phyloP scores from a whole-genome alignment of 2,329 filamentous ascomycete genomes.

The Colletotrichum filicis region DNA sequence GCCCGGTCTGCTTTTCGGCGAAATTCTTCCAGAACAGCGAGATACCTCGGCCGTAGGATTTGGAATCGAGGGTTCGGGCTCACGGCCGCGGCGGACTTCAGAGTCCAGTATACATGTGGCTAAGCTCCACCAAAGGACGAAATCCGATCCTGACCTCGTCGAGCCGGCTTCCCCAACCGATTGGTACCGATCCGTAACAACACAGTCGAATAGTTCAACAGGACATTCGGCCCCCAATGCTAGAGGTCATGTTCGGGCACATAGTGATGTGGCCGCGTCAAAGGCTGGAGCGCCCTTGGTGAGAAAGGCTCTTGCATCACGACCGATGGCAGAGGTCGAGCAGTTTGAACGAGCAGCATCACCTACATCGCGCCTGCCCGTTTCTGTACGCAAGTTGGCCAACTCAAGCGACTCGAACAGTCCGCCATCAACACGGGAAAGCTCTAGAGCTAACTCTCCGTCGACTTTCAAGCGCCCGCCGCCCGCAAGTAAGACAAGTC shows the following conservation, averaged over 20 bases:
- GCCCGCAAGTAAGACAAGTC: constrained; percentile 52
- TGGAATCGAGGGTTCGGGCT: constrained; percentile 64
- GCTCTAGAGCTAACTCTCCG: constrained; percentile 65
- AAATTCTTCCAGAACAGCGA: constrained; percentile 72
- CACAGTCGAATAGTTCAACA: constrained; percentile 37
- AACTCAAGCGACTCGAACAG: constrained; percentile 41
- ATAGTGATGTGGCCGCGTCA: constrained; percentile 67
- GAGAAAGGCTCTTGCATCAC: constrained; percentile 45
- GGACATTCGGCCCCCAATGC: constrained; percentile 31
- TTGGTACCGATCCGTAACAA: constrained; percentile 65
- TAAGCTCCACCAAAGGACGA: constrained; percentile 61
- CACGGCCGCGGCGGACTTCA: constrained; percentile 71
- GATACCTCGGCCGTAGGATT: constrained; percentile 65
- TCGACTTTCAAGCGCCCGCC: constrained; percentile 55
- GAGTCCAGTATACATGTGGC: constrained; percentile 74
- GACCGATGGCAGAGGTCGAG: constrained; percentile 38
- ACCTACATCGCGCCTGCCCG: constrained; percentile 55
- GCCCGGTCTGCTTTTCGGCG: constrained; percentile 77
- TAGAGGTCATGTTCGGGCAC: constrained; percentile 59
- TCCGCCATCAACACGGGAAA: constrained; percentile 51
- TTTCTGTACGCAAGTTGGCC: constrained; percentile 56
- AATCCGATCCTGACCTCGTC: constrained; percentile 65
- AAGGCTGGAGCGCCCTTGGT: constrained; percentile 44
- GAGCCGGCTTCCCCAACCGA: constrained; percentile 74
- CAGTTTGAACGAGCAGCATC: constrained; percentile 40